phyloP scores from a whole-genome alignment of 305 asterid genomes.

The Solanum aculeatissimum region DNA sequence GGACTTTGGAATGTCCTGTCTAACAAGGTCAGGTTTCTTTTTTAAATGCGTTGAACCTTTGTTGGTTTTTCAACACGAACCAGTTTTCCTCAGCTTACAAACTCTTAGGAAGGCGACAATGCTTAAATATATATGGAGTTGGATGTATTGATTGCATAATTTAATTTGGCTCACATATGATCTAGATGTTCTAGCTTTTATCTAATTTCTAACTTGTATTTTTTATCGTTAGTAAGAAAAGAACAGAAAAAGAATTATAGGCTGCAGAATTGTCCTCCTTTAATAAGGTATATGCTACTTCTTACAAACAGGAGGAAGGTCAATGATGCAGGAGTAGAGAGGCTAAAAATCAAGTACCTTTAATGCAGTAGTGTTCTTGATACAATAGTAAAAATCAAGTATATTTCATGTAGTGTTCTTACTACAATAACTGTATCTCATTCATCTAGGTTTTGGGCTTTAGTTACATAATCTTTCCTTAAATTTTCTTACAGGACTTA shows the following conservation, averaged over 20 bases:
- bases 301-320: neutral
- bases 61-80: neutral
- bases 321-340: neutral
- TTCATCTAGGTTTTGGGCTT: neutral
- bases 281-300: neutral
- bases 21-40: conserved; percentile 24
- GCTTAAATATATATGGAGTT: neutral
- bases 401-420: neutral
- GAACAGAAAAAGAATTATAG: neutral
- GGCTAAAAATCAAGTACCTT: neutral
- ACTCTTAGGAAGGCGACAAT: neutral
- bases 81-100: neutral
- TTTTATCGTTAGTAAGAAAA: neutral
- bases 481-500: neutral
- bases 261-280: neutral
- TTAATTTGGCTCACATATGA: neutral
- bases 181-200: neutral
- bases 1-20: conserved; percentile 45
- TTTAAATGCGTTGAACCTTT: neutral
- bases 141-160: neutral
- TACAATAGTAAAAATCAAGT: neutral
- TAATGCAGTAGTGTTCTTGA: neutral
- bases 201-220: neutral
- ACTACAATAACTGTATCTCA: neutral
- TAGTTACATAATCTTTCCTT: neutral